Evolutionary conservation across 108 stramenopile genomes (phyloP), one percentile per base, ranked within the genome.

Genomic region (Nitzschia inconspicua): DNA sequence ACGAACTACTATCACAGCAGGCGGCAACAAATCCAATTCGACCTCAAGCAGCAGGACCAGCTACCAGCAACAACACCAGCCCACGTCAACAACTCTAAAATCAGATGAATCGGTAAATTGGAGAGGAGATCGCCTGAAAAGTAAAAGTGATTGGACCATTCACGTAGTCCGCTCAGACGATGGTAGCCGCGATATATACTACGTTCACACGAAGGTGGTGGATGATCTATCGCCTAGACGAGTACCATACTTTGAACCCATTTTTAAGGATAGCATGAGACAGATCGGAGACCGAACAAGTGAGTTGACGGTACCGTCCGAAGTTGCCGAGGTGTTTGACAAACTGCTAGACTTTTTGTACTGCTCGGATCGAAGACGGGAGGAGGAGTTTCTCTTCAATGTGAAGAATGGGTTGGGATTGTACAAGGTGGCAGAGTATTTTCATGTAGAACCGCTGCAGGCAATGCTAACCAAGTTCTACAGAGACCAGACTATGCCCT

Each of bases 81-180:
- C 36, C 36, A 8, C 36, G 36, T 37, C 36, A n/a, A n/a, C n/a
- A n/a, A n/a, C n/a, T n/a, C n/a, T n/a, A n/a, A n/a, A n/a, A n/a
- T n/a, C n/a, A n/a, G n/a, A n/a, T n/a, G n/a, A n/a, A n/a, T n/a
- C n/a, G n/a, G n/a, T n/a, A n/a, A 28, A 58, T 43, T 58, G 57
- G 57, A 58, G 57, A 29, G 26, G 27, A 44, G 24, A 43, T 44
- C 42, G 24, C 9, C 7, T 8, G 14, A 44, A 58, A 32, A 44
- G 57, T 58, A 16, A 58, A n/a, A 58, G 57, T 24, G 42, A 58
- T 44, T 58, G 57, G 57, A 58, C 57, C 9, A 58, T 58, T 58
- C 43, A 58, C 20, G 26, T 58, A 3, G 11, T 18, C 30, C 14
- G 31, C 20, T 10, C 8, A 58, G 16, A 44, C 4, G n/a, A 29